Evolutionary conservation across 306 rosid species (phyloP).

Genomic region (Vigna radiata): DNA sequence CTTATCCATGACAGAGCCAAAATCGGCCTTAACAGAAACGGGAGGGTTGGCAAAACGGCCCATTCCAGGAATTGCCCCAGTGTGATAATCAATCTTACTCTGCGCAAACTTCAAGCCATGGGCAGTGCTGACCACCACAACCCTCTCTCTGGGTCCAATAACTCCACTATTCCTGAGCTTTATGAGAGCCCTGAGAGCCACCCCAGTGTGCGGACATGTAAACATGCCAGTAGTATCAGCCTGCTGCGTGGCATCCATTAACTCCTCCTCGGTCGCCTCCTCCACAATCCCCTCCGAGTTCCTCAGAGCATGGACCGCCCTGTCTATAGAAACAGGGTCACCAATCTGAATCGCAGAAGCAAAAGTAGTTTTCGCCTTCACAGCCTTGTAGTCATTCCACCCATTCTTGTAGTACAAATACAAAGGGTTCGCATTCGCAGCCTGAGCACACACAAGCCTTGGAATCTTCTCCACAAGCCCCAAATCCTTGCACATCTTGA

Average conservation of each 20-base stretch:
- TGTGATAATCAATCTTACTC: conserved; percentile 52
- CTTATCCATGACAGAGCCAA: conserved; percentile 53
- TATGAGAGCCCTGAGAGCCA: conserved; percentile 70
- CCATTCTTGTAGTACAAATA: conserved; percentile 69
- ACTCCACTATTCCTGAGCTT: conserved; percentile 77
- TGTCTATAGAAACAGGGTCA: conserved; percentile 82
- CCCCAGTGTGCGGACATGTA: conserved; percentile 87
- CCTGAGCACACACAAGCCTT: conserved; percentile 82
- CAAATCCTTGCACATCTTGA: conserved; percentile 79
- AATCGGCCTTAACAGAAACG: conserved; percentile 44
- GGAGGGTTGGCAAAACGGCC: conserved; percentile 47
- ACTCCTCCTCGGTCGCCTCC: conserved; percentile 81
- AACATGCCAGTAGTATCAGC: conserved; percentile 93
- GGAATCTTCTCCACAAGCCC: conserved; percentile 80
- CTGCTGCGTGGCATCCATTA: conserved; percentile 83
- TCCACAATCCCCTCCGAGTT: conserved; percentile 79
- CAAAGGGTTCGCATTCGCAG: conserved; percentile 82
- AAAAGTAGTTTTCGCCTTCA: conserved; percentile 66
- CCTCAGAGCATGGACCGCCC: conserved; percentile 78
- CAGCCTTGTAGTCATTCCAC: conserved; percentile 68
- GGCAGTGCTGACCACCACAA: conserved; percentile 87
- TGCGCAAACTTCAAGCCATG: conserved; percentile 83
- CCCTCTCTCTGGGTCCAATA: conserved; percentile 62
- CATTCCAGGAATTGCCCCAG: conserved; percentile 41
- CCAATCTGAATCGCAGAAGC: conserved; percentile 92